Percentiles rank a stretch among this genome's conserved stretches.
Conservation (phyloP, 23 red algal species). For the Gracilaria domingensis region DNA sequence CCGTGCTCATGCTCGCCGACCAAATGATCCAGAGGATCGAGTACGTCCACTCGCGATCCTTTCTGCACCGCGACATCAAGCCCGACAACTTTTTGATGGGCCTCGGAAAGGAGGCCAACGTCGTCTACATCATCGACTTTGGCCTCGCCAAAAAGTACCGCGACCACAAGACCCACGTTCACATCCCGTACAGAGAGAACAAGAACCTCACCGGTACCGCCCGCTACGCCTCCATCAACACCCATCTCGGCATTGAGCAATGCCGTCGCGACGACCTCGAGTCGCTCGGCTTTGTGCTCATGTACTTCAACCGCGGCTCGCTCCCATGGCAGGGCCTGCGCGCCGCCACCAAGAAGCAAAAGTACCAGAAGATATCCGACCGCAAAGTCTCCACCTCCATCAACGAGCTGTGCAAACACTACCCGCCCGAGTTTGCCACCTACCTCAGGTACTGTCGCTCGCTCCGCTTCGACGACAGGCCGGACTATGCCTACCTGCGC, state of each 20-base stretch:
- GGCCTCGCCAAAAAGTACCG: conserved; percentile 98
- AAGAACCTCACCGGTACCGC: conserved; percentile 99
- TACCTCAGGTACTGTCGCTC: conserved; percentile 97
- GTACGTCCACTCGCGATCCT: conserved; percentile 95
- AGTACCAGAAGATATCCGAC: conserved; percentile 99
- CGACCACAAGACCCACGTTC: conserved; percentile 96
- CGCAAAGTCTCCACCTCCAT: conserved; percentile 95
- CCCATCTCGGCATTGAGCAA: conserved; percentile 98
- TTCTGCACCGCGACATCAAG: conserved; percentile 99
- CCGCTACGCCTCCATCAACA: conserved; percentile 99
- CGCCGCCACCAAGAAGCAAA: conserved; percentile 99
- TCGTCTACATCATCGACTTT: conserved; percentile 99
- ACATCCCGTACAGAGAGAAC: conserved; percentile 99
- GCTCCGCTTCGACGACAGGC: conserved; percentile 93
- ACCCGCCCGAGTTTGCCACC: conserved; percentile 92
- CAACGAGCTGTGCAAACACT: conserved; percentile 90
- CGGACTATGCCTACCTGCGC: conserved; percentile 96
- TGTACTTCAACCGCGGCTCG: conserved; percentile 98
- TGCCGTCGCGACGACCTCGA: conserved; percentile 97
- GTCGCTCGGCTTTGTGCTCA: conserved; percentile 99
- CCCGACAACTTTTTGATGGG: conserved; percentile 99
- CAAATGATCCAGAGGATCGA: conserved; percentile 99
- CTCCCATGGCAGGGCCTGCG: conserved; percentile 98
- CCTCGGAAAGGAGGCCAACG: conserved; percentile 85
- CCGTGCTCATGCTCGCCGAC: conserved; percentile 98